A percentile compares a stretch with the other conserved stretches of the same genome.
These are phyloP conservation scores for Osmozyma mogii DNA, from an alignment of 805 yeast species.

Conservation along the genomic window DNA sequence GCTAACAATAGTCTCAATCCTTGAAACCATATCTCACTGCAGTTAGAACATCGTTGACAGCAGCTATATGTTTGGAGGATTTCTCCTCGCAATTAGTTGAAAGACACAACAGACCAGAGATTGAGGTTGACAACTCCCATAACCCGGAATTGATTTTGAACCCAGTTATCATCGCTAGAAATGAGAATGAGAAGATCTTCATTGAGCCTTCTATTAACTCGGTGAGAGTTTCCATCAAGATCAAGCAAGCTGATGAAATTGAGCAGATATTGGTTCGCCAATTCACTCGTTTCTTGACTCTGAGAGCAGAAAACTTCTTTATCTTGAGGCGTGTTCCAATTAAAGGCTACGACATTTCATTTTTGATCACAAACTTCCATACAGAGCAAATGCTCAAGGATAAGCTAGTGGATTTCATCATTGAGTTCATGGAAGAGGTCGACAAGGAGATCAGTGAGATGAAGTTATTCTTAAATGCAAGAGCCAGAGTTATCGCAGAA, in stretches of 20 bases:
- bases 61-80: slow-evolving; percentile 86
- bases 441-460: slow-evolving; percentile 98
- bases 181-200: slow-evolving; percentile 85
- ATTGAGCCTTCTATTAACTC: slow-evolving; percentile 94
- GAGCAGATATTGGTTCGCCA: slow-evolving; percentile 91
- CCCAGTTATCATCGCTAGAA: slow-evolving; percentile 85
- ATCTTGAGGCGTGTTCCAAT: slow-evolving; percentile 88
- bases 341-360: slow-evolving; percentile 86
- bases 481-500: slow-evolving; percentile 97
- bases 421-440: slow-evolving; percentile 98
- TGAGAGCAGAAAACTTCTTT: slow-evolving; percentile 91
- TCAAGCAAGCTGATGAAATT: slow-evolving; percentile 96
- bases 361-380: slow-evolving; percentile 87
- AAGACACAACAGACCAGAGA: slow-evolving; percentile 95
- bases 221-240: slow-evolving; percentile 81
- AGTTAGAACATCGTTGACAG: slow-evolving; percentile 86
- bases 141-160: slow-evolving; percentile 80
- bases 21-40: slow-evolving; percentile 91
- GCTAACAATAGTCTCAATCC: slow-evolving; percentile 72
- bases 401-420: slow-evolving; percentile 91
- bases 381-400: slow-evolving; percentile 93
- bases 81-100: slow-evolving; percentile 94
- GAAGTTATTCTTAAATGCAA: slow-evolving; percentile 92
- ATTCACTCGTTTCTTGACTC: slow-evolving; percentile 87
- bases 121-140: slow-evolving; percentile 66